Conservation (phyloP, 345 rosid species). For the Eucalyptus marginata region DNA sequence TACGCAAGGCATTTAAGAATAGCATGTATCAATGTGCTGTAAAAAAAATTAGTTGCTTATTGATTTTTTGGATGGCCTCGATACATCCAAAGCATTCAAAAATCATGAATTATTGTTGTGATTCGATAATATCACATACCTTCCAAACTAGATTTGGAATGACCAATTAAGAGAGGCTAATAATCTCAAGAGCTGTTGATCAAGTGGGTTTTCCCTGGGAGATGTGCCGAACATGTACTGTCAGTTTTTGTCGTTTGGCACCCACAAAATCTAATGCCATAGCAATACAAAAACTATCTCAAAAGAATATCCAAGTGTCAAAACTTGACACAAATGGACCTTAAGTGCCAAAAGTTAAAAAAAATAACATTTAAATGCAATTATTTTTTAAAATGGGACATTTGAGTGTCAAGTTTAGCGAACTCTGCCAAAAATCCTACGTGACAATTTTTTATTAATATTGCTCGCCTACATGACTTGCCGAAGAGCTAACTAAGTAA, state of each 20-base stretch:
- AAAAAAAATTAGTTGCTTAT: neutral
- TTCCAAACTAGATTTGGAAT: neutral
- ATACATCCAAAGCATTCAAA: neutral
- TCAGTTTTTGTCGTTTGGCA: no score
- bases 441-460: no score
- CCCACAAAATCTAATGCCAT: no score
- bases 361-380: no score
- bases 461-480: fast-evolving
- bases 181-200: neutral
- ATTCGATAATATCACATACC: neutral
- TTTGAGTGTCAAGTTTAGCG: fast-evolving
- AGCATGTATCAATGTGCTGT: neutral
- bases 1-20: neutral
- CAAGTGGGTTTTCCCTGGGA: neutral
- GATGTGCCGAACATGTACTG: neutral
- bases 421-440: fast-evolving
- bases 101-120: neutral
- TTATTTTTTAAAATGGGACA: no score
- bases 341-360: no score
- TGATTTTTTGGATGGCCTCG: neutral
- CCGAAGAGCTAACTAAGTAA: fast-evolving
- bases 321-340: no score
- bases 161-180: neutral
- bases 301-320: no score
- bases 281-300: no score